phyloP scores from a whole-genome alignment of 2,329 filamentous ascomycete species.

The Talaromyces albobiverticillius region DNA sequence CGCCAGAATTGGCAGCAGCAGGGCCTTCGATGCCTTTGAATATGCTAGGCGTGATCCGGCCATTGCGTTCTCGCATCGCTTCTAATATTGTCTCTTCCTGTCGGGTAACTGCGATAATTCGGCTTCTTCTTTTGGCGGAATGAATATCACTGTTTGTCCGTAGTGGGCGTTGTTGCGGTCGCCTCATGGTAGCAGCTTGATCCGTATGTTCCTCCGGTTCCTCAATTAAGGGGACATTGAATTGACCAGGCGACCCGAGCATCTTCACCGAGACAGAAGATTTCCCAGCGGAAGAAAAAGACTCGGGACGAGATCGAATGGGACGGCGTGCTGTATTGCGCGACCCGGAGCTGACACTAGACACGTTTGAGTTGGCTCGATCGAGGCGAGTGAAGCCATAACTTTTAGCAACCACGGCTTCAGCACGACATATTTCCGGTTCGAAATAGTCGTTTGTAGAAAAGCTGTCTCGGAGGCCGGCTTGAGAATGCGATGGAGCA shows the following conservation, averaged over 20 bases:
- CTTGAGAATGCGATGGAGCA: conserved; percentile 14
- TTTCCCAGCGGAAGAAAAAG: conserved; percentile 27
- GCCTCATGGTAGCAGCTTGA: neutral
- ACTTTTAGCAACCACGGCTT: conserved; percentile 33
- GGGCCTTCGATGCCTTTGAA: conserved; percentile 24
- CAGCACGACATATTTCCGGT: conserved; percentile 43
- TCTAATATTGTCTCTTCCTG: conserved; percentile 53
- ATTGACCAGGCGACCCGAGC: conserved; percentile 28
- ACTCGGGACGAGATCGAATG: conserved; percentile 22
- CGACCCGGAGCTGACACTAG: conserved; percentile 23
- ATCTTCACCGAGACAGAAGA: conserved; percentile 24
- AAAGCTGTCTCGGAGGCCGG: conserved; percentile 36
- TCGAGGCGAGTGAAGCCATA: conserved; percentile 28
- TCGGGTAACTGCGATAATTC: conserved; percentile 52
- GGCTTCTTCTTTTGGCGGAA: conserved; percentile 37
- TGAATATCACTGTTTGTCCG: neutral
- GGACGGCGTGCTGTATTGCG: conserved; percentile 9
- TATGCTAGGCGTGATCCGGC: conserved; percentile 45
- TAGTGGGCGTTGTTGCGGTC: neutral
- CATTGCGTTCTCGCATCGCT: conserved; percentile 49
- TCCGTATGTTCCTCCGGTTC: conserved; percentile 26
- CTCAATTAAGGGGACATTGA: conserved; percentile 31
- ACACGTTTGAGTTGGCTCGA: conserved; percentile 19
- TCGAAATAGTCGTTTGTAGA: conserved; percentile 39
- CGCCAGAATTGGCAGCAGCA: conserved; percentile 21